Conservation (phyloP, 2,329 filamentous ascomycete species). For the Clonostachys rosea region DNA sequence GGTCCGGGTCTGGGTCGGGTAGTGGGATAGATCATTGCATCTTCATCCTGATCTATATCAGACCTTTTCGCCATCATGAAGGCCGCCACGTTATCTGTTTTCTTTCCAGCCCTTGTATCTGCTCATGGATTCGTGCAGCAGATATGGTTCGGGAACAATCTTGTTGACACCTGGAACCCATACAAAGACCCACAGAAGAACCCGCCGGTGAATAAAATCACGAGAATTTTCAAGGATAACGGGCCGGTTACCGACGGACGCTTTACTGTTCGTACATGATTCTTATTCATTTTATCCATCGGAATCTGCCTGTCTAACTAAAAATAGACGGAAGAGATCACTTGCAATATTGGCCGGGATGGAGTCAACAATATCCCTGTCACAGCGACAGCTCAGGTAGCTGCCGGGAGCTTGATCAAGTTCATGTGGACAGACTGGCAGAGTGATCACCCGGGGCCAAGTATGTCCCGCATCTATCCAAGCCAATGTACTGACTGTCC, state of each 20-base stretch:
- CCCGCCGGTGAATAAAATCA: conserved; percentile 13
- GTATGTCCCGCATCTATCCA: not conserved
- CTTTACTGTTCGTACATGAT: conserved; percentile 6
- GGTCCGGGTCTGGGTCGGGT: too few species aligned
- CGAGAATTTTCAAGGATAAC: conserved; percentile 15
- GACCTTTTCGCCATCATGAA: not conserved
- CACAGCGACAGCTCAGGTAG: conserved; percentile 15
- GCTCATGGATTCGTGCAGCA: conserved; percentile 14
- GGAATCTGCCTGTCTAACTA: too few species aligned
- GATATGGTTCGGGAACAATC: conserved; percentile 10
- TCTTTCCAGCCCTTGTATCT: conserved; percentile 2
- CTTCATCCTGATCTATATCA: too few species aligned
- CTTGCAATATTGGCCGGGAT: conserved; percentile 10
- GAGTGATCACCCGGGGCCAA: conserved; percentile 37
- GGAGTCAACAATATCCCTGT: conserved; percentile 17
- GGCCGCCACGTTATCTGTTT: not conserved
- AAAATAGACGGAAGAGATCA: conserved; percentile 15
- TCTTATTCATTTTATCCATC: too few species aligned
- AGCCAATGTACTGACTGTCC: fast-evolving
- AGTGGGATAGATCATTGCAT: too few species aligned
- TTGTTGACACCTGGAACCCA: conserved; percentile 17
- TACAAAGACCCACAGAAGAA: conserved; percentile 19
- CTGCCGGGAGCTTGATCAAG: conserved; percentile 26
- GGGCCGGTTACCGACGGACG: conserved; percentile 16
- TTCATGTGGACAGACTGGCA: conserved; percentile 33